Percentiles rank a stretch among this genome's conserved stretches.
Evolutionary conservation across 139 green algal genomes (phyloP).

Genomic region (Pycnococcus provasolii): DNA sequence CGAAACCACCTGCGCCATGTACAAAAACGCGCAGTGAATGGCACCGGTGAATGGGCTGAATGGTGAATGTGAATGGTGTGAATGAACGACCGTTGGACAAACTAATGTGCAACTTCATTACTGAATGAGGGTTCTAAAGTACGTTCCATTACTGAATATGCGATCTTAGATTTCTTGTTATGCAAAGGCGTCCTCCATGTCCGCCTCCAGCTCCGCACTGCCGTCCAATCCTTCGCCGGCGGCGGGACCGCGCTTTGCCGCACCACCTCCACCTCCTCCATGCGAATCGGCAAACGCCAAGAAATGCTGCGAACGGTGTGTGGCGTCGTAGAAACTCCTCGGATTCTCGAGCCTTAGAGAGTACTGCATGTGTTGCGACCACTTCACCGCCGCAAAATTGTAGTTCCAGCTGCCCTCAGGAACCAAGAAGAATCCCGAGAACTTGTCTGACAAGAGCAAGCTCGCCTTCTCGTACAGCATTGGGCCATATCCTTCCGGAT

Average conservation of each 20-base stretch:
- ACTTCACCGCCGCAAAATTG: slow-evolving; percentile 88
- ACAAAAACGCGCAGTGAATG: too few relatives aligned
- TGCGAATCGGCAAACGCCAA: slow-evolving; percentile 75
- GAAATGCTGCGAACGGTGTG: slow-evolving; percentile 85
- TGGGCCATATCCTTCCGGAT: slow-evolving; percentile 72
- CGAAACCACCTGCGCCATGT: too few relatives aligned
- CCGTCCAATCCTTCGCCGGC: not conserved
- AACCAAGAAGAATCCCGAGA: slow-evolving; percentile 62
- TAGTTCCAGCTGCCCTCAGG: slow-evolving; percentile 83
- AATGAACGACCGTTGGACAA: too few relatives aligned
- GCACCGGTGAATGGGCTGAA: too few relatives aligned
- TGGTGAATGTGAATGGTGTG: too few relatives aligned
- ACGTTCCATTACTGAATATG: too few relatives aligned
- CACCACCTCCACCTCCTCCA: slow-evolving; percentile 65
- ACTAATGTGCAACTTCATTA: too few relatives aligned
- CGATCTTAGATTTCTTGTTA: not conserved
- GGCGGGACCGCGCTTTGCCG: not conserved
- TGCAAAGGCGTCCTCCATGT: not conserved
- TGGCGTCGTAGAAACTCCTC: slow-evolving; percentile 86
- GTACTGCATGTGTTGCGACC: slow-evolving; percentile 64
- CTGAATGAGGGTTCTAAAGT: too few relatives aligned
- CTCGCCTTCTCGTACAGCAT: slow-evolving; percentile 94
- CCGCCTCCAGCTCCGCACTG: slow-evolving; percentile 6
- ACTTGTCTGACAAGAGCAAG: slow-evolving; percentile 94
- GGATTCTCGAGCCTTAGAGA: slow-evolving; percentile 78